Conservation (phyloP, 2,329 filamentous ascomycete genomes). For the Cladosporium oxysporum region DNA sequence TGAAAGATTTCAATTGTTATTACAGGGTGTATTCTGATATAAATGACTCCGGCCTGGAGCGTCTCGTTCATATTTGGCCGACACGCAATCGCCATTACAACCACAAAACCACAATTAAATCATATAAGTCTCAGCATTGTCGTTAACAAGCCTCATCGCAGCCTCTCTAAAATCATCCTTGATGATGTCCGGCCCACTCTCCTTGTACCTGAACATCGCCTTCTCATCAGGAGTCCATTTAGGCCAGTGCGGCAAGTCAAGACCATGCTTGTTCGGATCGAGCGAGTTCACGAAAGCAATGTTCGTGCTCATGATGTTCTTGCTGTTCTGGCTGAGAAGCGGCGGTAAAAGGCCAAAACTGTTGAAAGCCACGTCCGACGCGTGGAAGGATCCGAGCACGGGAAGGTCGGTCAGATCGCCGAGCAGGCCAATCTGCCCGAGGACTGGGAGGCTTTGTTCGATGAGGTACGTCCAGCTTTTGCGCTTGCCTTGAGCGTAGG, state of each 20-base stretch:
- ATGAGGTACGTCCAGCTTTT: slow-evolving; percentile 21
- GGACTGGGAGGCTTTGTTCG: slow-evolving; percentile 17
- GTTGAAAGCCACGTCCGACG: slow-evolving; percentile 23
- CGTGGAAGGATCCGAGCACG: slow-evolving; percentile 25
- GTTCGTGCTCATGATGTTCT: slow-evolving; percentile 19
- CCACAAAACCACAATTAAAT: background rate
- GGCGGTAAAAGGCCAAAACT: slow-evolving; percentile 22
- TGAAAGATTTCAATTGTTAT: background rate
- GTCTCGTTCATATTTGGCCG: background rate
- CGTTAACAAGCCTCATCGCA: background rate
- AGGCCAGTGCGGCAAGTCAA: slow-evolving; percentile 22
- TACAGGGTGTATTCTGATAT: background rate
- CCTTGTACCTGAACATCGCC: slow-evolving; percentile 18
- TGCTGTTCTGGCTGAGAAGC: slow-evolving; percentile 17
- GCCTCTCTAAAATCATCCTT: slow-evolving; percentile 21
- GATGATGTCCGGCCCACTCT: slow-evolving; percentile 23
- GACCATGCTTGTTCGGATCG: slow-evolving; percentile 19
- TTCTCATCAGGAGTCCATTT: slow-evolving; percentile 14
- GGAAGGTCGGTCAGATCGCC: slow-evolving; percentile 19
- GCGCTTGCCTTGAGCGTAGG: slow-evolving; percentile 3
- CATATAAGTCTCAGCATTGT: slow-evolving; percentile 4
- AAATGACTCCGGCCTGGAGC: background rate
- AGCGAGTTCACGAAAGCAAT: slow-evolving; percentile 24
- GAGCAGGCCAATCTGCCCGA: slow-evolving; percentile 15
- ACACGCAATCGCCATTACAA: background rate